These are phyloP conservation scores for Ballota nigra DNA, from an alignment of 257 asterid genomes.

Conservation along the genomic window DNA sequence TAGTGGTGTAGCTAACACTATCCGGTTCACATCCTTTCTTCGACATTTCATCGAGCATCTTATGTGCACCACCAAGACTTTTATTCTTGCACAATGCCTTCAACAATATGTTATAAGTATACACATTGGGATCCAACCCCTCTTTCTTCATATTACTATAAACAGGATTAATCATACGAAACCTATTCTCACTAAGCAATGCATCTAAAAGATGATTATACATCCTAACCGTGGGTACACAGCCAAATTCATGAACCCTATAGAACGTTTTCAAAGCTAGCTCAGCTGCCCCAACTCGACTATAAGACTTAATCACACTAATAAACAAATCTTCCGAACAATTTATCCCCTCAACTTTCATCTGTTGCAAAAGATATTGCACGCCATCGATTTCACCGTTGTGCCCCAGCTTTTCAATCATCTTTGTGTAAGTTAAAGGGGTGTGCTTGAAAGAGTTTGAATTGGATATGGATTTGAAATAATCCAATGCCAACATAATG, in stretches of 20 bases:
- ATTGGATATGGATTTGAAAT: slow-evolving; percentile 59
- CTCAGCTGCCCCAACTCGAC: slow-evolving; percentile 49
- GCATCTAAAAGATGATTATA: slow-evolving; percentile 83
- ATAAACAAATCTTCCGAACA: slow-evolving; percentile 70
- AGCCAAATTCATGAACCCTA: slow-evolving; percentile 74
- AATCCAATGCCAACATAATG: slow-evolving; percentile 49
- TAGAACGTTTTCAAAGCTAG: slow-evolving; percentile 75
- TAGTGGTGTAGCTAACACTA: slow-evolving; percentile 75
- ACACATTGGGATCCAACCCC: slow-evolving; percentile 82
- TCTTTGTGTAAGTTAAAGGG: slow-evolving; percentile 52
- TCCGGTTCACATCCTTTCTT: slow-evolving; percentile 80
- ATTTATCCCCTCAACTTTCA: slow-evolving; percentile 65
- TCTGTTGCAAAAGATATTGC: slow-evolving; percentile 82
- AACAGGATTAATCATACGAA: slow-evolving; percentile 67
- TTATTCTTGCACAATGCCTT: slow-evolving; percentile 81
- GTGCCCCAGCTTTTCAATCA: slow-evolving; percentile 70
- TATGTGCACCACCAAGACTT: slow-evolving; percentile 62
- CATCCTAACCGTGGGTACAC: slow-evolving; percentile 72
- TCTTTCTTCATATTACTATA: slow-evolving; percentile 83
- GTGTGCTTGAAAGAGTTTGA: slow-evolving; percentile 73
- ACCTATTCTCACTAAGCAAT: slow-evolving; percentile 73
- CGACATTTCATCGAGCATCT: slow-evolving; percentile 85
- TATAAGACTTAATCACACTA: slow-evolving; percentile 58
- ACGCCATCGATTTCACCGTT: slow-evolving; percentile 61
- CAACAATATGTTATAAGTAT: slow-evolving; percentile 78